phyloP scores from a whole-genome alignment of 2,329 filamentous ascomycete genomes.

The Dactylellina cionopaga region DNA sequence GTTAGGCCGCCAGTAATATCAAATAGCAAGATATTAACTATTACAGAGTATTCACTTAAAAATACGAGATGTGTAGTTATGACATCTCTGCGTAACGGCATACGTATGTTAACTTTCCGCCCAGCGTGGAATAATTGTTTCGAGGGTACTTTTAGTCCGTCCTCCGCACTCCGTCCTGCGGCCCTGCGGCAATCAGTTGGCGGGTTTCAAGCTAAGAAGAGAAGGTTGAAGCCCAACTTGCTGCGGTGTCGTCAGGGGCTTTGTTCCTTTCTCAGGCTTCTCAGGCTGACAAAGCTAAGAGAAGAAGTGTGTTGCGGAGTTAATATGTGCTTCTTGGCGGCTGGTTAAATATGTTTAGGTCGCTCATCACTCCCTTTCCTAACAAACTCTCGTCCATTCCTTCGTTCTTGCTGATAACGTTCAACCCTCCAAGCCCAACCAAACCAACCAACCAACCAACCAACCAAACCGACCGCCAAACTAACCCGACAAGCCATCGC shows the following conservation, averaged over 20 bases:
- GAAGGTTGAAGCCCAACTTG: no score
- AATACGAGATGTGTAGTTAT: background rate
- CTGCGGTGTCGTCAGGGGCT: background rate
- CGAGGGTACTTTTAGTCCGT: background rate
- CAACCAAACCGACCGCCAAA: background rate
- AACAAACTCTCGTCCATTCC: background rate
- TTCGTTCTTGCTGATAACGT: background rate
- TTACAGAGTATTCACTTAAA: background rate
- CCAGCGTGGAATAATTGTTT: background rate
- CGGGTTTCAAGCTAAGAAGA: no score
- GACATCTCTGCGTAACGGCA: background rate
- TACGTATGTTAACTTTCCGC: background rate
- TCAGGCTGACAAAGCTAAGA: conserved; percentile 10
- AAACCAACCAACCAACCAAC: background rate
- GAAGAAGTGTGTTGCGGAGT: background rate
- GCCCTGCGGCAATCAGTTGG: no score
- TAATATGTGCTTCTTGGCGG: conserved; percentile 13
- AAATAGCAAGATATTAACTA: no score
- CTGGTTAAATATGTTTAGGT: conserved; percentile 15
- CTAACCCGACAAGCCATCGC: no score
- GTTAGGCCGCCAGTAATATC: no score
- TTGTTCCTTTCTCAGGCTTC: no score
- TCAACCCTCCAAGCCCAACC: background rate
- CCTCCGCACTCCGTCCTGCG: background rate
- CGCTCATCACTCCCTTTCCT: background rate